Evolutionary conservation across 352 stramenopile genomes (phyloP).

Genomic region (Lagenidium giganteum): DNA sequence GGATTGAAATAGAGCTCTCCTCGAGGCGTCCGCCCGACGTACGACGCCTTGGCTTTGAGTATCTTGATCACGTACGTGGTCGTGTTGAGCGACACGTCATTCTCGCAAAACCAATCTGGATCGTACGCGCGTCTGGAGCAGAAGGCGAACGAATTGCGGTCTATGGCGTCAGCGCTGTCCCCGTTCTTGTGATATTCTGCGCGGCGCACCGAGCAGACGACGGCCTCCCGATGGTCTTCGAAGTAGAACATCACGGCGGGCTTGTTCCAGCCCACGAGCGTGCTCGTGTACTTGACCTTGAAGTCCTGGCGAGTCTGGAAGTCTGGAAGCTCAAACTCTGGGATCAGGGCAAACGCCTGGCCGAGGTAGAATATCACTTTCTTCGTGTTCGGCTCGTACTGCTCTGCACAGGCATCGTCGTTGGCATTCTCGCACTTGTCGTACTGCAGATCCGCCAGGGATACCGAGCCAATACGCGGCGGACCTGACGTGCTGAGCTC

Average conservation of each 20-base stretch:
- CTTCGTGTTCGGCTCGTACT: conserved; percentile 10
- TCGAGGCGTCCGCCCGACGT: conserved; percentile 8
- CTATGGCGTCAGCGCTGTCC: conserved; percentile 10
- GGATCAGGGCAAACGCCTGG: conserved; percentile 5
- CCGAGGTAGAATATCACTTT: conserved; percentile 1
- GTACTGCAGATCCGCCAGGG: conserved; percentile 16
- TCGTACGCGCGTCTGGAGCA: conserved; percentile 19
- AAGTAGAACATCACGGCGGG: conserved; percentile 12
- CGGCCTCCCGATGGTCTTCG: conserved; percentile 2
- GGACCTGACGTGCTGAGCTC: too few relatives aligned
- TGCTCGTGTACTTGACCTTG: conserved; percentile 18
- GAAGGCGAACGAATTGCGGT: conserved; percentile 18
- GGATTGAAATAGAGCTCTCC: conserved; percentile 16
- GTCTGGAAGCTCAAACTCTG: conserved; percentile 9
- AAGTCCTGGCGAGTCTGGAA: conserved; percentile 5
- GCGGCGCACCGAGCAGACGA: conserved; percentile 15
- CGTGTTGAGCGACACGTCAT: conserved; percentile 7
- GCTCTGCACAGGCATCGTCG: conserved; percentile 9
- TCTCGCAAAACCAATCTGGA: conserved; percentile 19
- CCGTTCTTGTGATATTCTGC: conserved; percentile 9
- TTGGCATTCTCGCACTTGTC: conserved; percentile 11
- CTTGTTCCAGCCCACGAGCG: conserved; percentile 17
- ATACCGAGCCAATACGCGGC: conserved; percentile 13
- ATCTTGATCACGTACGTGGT: conserved; percentile 13
- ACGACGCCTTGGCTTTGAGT: conserved; percentile 8